Base-by-base conservation (phyloP, 139 green algal species). In the Haematococcus lacustris region DNA sequence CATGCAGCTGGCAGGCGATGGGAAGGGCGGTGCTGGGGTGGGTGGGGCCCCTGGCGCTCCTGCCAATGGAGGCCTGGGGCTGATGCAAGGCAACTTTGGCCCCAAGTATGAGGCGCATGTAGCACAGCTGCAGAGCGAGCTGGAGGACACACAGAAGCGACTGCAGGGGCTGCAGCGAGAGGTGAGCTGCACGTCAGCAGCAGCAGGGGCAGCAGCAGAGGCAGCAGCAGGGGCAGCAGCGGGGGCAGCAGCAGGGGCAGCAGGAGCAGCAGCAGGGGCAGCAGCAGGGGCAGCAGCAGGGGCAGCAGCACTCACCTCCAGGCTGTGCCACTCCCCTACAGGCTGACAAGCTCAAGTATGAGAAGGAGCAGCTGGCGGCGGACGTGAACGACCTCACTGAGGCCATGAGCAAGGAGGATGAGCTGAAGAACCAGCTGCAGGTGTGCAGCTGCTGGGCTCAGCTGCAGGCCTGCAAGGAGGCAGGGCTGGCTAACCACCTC, bases 101-200 rank as follows among this genome's bases (percentile, higher is more conserved):
- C 83, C 89, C 37, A 93, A 96, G 81, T 94, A 93, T 53, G 87
- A 96, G 82, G 78, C 83, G 32, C 91, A 93, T 65, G 68, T 95
- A 30, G 75, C 65, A 35, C 78, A 91, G 71, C 86, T 94, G 79
- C 86, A 92, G 68, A 77, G 87, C 51, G 76, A 88, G 72, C 76
- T 96, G 61, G 84, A 90, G 59, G 82, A 88, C 33, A 81, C 86
- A 21, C 77, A 83, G 61, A 7, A 17, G 21, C 3, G 4, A 7
- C 13, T 37, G 37, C 38, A 70, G 13, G 6, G 3, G 64, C 38
- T 70, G 38, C 3, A 33, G 13, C 7, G 34, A 38, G 37, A 51
- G 21, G 57, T 30, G 23, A n/a, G n/a, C n/a, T n/a, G n/a, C n/a
- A n/a, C n/a, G n/a, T n/a, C n/a, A n/a, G n/a, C n/a, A n/a, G n/a